These are phyloP conservation scores for Citrus glauca DNA, from an alignment of 345 rosid genomes.

Conservation along the genomic window DNA sequence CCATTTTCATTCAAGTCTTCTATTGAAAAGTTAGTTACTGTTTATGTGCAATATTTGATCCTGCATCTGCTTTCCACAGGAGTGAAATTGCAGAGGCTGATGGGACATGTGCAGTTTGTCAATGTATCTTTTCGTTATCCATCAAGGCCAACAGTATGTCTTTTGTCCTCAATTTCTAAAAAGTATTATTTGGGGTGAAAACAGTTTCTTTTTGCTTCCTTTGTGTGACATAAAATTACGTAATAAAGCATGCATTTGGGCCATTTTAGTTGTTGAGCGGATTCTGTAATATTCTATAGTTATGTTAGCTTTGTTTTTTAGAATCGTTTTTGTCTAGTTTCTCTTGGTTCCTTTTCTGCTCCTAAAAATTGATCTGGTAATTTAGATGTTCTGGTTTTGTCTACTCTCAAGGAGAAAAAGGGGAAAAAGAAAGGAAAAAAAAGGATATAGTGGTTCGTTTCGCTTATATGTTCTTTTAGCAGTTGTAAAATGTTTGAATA, in stretches of 20 bases:
- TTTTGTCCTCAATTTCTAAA: conserved; percentile 1
- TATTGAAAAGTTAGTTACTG: not conserved
- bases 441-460: not conserved
- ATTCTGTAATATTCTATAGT: not conserved
- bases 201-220: conserved; percentile 9
- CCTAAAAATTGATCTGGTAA: not conserved
- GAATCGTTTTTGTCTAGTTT: not conserved
- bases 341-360: not conserved
- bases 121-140: conserved; percentile 41
- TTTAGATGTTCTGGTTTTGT: not conserved
- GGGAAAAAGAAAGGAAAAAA: not conserved
- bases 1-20: not conserved
- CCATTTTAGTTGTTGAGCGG: not conserved
- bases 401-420: too few species aligned
- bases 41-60: not conserved
- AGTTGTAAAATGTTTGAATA: not conserved
- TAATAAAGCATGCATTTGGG: not conserved
- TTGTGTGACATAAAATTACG: not conserved
- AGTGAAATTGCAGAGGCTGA: conserved; percentile 26
- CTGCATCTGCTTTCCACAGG: conserved; percentile 21
- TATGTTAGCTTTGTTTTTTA: not conserved
- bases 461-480: not conserved
- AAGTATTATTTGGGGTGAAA: not conserved
- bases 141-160: conserved; percentile 31
- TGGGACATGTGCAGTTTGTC: conserved; percentile 33